Conservation (phyloP, 306 rosid genomes). For the Glycine soja region DNA sequence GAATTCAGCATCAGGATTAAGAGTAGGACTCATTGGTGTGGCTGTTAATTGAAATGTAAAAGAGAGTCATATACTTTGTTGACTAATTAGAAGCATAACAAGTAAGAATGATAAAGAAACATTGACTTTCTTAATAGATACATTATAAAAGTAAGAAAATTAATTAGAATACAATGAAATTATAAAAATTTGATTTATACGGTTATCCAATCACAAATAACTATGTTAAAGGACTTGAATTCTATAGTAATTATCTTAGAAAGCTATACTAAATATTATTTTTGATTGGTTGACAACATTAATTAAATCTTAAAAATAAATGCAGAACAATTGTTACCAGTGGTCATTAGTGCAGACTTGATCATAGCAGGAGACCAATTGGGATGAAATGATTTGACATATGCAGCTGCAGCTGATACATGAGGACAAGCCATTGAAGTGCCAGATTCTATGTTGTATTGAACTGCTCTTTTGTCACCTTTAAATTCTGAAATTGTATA, state of each 20-base stretch:
- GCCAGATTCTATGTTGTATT: constrained; percentile 35
- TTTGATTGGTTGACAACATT: too few relatives aligned
- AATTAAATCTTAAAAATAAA: not conserved
- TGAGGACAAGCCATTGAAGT: constrained; percentile 76
- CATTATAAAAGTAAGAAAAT: too few relatives aligned
- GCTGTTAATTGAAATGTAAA: constrained; percentile 26
- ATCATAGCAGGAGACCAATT: constrained; percentile 64
- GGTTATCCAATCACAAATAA: too few relatives aligned
- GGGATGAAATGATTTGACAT: constrained; percentile 61
- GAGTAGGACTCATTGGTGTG: constrained; percentile 38
- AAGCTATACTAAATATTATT: too few relatives aligned
- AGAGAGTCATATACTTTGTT: too few relatives aligned
- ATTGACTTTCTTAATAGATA: too few relatives aligned
- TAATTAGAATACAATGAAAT: too few relatives aligned
- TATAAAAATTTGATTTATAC: too few relatives aligned
- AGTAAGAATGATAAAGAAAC: too few relatives aligned
- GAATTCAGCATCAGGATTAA: constrained; percentile 52
- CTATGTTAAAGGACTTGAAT: too few relatives aligned
- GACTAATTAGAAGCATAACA: too few relatives aligned
- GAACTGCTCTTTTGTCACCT: constrained; percentile 38
- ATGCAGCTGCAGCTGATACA: constrained; percentile 54
- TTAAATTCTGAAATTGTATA: not conserved
- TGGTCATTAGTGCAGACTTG: constrained; percentile 60
- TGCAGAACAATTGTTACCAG: constrained; percentile 28
- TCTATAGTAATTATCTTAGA: too few relatives aligned